Evolutionary conservation across 2,329 filamentous ascomycete genomes (phyloP).

Genomic region (Trichoderma atroviride): DNA sequence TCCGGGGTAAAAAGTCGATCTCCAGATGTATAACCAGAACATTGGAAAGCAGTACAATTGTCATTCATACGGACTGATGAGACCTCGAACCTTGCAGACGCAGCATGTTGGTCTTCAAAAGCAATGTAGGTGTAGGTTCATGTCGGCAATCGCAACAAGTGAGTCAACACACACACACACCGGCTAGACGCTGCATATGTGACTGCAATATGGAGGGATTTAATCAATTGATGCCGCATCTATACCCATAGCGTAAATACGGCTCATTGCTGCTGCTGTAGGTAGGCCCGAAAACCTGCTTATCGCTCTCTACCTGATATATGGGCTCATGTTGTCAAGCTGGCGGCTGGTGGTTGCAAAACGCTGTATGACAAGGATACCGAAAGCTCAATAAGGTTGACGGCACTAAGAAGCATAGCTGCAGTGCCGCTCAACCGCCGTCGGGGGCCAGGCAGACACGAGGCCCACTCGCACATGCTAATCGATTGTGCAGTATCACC

Average conservation of each 20-base stretch:
- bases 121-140: conserved; percentile 11
- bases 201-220: background rate
- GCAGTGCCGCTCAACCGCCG: background rate
- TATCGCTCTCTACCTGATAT: background rate
- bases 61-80: background rate
- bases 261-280: background rate
- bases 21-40: background rate
- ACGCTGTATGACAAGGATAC: background rate
- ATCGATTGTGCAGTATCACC: background rate
- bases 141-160: conserved; percentile 4
- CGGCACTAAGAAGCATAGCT: background rate
- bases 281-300: conserved; percentile 1
- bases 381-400: background rate
- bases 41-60: background rate
- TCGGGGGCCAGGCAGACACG: background rate
- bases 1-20: conserved; percentile 13
- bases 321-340: background rate
- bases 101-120: background rate
- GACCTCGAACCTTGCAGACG: background rate
- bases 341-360: background rate
- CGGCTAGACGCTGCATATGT: background rate
- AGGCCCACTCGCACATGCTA: background rate
- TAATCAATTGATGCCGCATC: background rate
- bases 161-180: background rate
- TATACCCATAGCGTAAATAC: background rate